Conservation (phyloP, 1,284 basidiomycete genomes). For the Tilletiaria anomala region DNA sequence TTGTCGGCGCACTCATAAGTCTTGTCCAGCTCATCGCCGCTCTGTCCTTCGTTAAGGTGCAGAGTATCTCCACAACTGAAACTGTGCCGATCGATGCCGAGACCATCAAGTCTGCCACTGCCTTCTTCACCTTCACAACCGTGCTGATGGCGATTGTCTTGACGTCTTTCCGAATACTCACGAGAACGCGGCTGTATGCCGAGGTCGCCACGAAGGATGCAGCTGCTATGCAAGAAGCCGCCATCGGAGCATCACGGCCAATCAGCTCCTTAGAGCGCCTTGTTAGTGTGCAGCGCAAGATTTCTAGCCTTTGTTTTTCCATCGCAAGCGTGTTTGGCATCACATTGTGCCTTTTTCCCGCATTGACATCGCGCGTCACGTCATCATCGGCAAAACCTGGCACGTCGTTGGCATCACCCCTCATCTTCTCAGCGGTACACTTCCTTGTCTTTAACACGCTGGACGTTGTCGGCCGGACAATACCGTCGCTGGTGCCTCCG, state of each 20-base stretch:
- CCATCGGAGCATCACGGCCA: not conserved
- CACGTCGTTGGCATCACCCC: constrained; percentile 3
- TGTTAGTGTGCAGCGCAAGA: constrained; percentile 14
- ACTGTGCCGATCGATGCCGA: not conserved
- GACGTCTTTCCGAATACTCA: constrained; percentile 1
- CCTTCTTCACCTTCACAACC: constrained; percentile 2
- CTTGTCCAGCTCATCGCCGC: constrained; percentile 21
- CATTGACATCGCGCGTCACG: constrained; percentile 24
- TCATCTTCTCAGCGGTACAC: constrained; percentile 29
- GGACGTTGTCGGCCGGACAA: constrained; percentile 19
- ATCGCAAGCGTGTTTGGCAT: constrained; percentile 10
- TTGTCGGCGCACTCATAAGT: constrained; percentile 22
- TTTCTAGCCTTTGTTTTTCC: constrained; percentile 11
- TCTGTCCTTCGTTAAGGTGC: not conserved
- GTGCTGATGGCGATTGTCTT: constrained; percentile 2
- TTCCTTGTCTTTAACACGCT: constrained; percentile 27
- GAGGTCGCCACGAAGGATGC: not conserved
- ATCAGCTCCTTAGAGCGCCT: not conserved
- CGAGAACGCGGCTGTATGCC: not conserved
- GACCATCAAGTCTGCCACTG: not conserved
- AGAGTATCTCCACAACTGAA: not conserved
- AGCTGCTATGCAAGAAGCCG: not conserved
- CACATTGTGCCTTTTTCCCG: constrained; percentile 26
- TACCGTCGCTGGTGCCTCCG: constrained; percentile 12
- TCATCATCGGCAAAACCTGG: not conserved